These are phyloP conservation scores for Beauveria scarabaeidicola DNA, from an alignment of 2,329 filamentous ascomycete genomes.

Conservation along the genomic window DNA sequence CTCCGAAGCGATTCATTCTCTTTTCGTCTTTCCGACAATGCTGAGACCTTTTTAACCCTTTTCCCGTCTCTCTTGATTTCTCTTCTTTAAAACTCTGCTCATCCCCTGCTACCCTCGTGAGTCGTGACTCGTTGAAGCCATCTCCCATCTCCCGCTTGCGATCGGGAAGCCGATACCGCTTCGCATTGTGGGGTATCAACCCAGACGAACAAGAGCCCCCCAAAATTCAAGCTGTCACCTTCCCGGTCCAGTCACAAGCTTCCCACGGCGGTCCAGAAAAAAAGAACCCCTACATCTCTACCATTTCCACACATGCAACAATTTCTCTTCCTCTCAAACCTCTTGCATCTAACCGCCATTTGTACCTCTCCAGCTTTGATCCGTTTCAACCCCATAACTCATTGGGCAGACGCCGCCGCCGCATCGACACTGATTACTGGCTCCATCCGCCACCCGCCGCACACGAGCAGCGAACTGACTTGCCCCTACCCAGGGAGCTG, in stretches of 20 bases:
- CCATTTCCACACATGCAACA: neutral
- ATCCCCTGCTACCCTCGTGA: neutral
- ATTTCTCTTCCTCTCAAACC: neutral
- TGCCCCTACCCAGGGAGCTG: neutral
- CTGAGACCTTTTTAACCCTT: neutral
- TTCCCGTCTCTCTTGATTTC: no score
- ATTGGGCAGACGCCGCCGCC: neutral
- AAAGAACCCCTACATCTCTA: neutral
- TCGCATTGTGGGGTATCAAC: slow-evolving; percentile 6
- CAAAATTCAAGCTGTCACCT: neutral
- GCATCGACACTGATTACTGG: no score
- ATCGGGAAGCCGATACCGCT: slow-evolving; percentile 10
- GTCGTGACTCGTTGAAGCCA: neutral
- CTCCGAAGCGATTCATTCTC: neutral
- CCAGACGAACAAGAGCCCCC: neutral
- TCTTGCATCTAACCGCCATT: neutral
- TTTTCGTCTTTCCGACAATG: neutral
- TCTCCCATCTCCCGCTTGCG: neutral
- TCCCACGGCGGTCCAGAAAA: neutral
- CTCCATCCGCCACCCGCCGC: neutral
- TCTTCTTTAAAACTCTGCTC: neutral
- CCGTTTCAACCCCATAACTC: neutral
- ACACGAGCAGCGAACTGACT: neutral
- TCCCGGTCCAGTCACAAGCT: slow-evolving; percentile 7
- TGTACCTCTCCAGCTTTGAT: neutral